Percentiles rank a stretch among this genome's conserved stretches.
These are phyloP conservation scores for Bullera alba DNA, from an alignment of 768 basidiomycete genomes.

Conservation along the genomic window DNA sequence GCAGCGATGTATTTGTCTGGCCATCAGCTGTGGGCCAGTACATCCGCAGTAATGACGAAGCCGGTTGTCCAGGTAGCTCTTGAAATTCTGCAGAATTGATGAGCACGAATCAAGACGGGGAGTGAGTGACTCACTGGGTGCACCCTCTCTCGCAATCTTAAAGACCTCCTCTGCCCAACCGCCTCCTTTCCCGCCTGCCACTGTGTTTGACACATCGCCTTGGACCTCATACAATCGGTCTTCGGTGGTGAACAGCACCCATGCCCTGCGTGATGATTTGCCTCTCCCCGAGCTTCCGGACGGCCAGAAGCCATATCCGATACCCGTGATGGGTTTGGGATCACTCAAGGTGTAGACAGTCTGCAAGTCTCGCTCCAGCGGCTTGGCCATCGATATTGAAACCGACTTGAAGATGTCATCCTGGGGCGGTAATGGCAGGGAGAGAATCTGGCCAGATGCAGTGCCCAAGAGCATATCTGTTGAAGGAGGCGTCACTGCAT, in stretches of 20 bases:
- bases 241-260: conserved; percentile 76
- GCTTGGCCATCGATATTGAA: conserved; percentile 36
- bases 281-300: background rate
- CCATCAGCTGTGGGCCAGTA: conserved; percentile 62
- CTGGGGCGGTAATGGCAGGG: conserved; percentile 72
- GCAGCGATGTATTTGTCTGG: conserved; percentile 44
- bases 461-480: conserved; percentile 80
- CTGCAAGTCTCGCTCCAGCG: conserved; percentile 45
- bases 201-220: conserved; percentile 22
- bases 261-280: conserved; percentile 24
- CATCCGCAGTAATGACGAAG: conserved; percentile 72
- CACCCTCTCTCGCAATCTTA: conserved; percentile 62
- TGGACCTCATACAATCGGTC: conserved; percentile 82
- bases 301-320: conserved; percentile 65
- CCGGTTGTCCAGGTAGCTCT: conserved; percentile 73
- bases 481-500: conserved; percentile 52
- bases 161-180: conserved; percentile 67
- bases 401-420: conserved; percentile 76
- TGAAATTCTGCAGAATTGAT: conserved; percentile 61
- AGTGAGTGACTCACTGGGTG: conserved; percentile 61
- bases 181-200: conserved; percentile 69
- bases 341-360: conserved; percentile 57
- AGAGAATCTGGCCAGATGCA: conserved; percentile 75
- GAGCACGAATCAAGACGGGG: conserved; percentile 21
- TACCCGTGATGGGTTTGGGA: conserved; percentile 71